A percentile compares a stretch with the other conserved stretches of the same genome.
phyloP scores from a whole-genome alignment of 73 alveolate species.

The Paramecium octaurelia region DNA sequence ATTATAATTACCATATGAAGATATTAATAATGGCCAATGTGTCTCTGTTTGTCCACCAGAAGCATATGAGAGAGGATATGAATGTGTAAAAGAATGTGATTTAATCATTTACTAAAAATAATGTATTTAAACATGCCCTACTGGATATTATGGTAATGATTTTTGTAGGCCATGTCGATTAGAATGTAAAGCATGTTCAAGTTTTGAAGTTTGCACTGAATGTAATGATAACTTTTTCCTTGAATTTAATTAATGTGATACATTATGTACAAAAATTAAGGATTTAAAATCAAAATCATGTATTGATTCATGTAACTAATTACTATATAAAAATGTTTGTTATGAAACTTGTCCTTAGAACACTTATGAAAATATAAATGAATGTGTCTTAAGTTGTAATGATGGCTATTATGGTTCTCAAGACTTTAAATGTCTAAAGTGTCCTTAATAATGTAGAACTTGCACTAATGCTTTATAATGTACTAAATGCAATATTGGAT shows the following conservation, averaged over 20 bases:
- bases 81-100: background rate
- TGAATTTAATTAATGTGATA: background rate
- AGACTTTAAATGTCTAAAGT: background rate
- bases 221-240: background rate
- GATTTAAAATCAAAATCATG: background rate
- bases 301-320: background rate
- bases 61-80: background rate
- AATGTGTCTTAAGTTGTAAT: background rate
- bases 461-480: background rate
- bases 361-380: background rate
- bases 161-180: background rate
- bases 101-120: background rate
- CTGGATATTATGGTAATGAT: background rate
- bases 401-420: background rate
- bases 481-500: background rate
- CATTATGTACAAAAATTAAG: background rate
- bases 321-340: background rate
- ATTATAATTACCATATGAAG: background rate
- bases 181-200: background rate
- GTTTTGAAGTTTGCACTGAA: background rate
- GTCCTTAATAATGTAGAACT: background rate
- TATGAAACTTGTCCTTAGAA: background rate
- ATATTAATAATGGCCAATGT: background rate
- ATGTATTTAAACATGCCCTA: background rate
- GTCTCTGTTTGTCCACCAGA: background rate